Evolutionary conservation across 495 filamentous ascomycete species (phyloP), one percentile per base, ranked within the genome.

Genomic region (Annulohypoxylon nitens): DNA sequence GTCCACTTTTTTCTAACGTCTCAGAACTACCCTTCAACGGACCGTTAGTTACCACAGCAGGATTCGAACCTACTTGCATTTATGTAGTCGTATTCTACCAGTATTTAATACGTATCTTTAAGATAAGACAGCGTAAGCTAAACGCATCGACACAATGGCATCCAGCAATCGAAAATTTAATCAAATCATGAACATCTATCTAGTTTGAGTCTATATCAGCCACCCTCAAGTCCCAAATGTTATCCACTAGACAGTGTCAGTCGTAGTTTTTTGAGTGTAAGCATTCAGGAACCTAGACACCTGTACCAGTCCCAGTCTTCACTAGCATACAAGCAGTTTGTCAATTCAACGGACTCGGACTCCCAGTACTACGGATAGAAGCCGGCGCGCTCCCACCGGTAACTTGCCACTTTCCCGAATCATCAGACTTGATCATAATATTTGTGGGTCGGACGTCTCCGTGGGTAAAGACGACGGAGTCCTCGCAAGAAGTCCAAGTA

Each of bases 361-460:
- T 23, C 20, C 43, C 43, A 48, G 43, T 48, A 48, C 43, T 48
- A 14, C 20, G 43, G 43, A 20, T 48, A 48, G 43, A 48, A 48
- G 43, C 43, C 43, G 43, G n/a, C 20, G 43, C 43, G 43, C 43
- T 48, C 43, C 43, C 43, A 48, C 43, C 43, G 6, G 43, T 48
- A 48, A 48, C 43, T 48, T 48, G 43, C 43, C 43, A 48, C 43
- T 48, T 48, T 14, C 43, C 43, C 20, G 43, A 48, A 48, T 48
- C 43, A 16, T 48, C 43, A 48, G 43, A 48, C 16, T 48, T 20
- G 43, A 48, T 16, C 43, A 48, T 16, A 20, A 48, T 48, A 48
- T 48, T 48, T 48, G 43, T 16, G 5, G 43, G 43, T 48, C 43
- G 43, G 43, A 48, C 43, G n/a, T 48, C 43, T 48, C 43, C 43